These are phyloP conservation scores for Backusella tuberculispora DNA, from an alignment of 192 early-diverging fungal species.

Conservation along the genomic window DNA sequence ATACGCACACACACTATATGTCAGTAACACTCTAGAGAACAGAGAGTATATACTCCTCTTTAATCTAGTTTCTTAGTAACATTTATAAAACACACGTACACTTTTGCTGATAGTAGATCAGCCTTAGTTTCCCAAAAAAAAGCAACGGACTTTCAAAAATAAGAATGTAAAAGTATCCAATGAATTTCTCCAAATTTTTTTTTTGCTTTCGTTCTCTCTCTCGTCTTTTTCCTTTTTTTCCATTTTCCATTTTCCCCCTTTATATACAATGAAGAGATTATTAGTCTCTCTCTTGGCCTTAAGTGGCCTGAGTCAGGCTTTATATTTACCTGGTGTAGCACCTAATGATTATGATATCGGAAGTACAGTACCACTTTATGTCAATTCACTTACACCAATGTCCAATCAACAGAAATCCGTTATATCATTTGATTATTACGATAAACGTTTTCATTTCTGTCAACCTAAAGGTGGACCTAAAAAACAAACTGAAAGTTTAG, in stretches of 20 bases:
- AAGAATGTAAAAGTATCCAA: too few relatives aligned
- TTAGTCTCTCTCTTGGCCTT: conserved; percentile 18
- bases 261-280: conserved; percentile 1
- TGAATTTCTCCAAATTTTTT: too few relatives aligned
- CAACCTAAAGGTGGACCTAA: conserved; percentile 66
- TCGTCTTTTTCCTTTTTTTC: background rate
- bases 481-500: conserved; percentile 80
- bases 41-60: too few relatives aligned
- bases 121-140: too few relatives aligned
- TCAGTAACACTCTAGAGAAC: too few relatives aligned
- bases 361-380: conserved; percentile 73
- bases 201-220: too few relatives aligned
- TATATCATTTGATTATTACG: conserved; percentile 89
- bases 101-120: too few relatives aligned
- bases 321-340: conserved; percentile 95
- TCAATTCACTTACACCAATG: conserved; percentile 88
- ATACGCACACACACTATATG: too few relatives aligned
- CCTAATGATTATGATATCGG: conserved; percentile 80
- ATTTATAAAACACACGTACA: too few relatives aligned
- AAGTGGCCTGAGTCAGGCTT: conserved; percentile 49
- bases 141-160: too few relatives aligned
- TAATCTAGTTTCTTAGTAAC: too few relatives aligned
- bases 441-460: conserved; percentile 88
- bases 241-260: background rate
- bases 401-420: conserved; percentile 72